Conservation (phyloP, 306 rosid species). For the Neltuma alba region DNA sequence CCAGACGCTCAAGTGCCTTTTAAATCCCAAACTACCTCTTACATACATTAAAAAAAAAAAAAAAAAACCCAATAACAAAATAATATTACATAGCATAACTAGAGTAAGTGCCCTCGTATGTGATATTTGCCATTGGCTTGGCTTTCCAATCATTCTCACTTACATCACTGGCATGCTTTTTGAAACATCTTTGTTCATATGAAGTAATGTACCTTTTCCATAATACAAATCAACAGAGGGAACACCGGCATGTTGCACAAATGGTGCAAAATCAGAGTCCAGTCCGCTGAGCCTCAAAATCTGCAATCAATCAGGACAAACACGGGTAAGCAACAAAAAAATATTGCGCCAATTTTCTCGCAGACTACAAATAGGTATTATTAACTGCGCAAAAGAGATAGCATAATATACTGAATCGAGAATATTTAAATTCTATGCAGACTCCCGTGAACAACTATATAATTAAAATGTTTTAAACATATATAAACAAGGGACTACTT, state of each 20-base stretch:
- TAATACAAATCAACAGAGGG: constrained; percentile 86
- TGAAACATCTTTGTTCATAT: constrained; percentile 13
- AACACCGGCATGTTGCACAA: constrained; percentile 92
- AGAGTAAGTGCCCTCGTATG: constrained; percentile 17
- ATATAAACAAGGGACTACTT: not conserved
- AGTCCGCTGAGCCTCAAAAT: constrained; percentile 75
- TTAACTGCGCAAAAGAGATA: not conserved
- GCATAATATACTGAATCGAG: not conserved
- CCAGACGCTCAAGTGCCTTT: not conserved
- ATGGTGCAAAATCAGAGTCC: constrained; percentile 91
- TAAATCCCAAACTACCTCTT: constrained; percentile 2
- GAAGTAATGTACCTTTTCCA: constrained; percentile 69
- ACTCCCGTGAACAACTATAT: not conserved
- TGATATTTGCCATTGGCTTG: not conserved
- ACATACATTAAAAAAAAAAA: too few relatives aligned
- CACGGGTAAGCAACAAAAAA: constrained; percentile 30
- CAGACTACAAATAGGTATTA: not conserved
- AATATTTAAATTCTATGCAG: not conserved
- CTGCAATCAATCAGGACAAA: constrained; percentile 54
- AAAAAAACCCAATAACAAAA: not conserved
- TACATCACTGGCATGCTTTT: not conserved
- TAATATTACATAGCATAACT: not conserved
- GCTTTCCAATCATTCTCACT: constrained; percentile 13
- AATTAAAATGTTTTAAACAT: not conserved
- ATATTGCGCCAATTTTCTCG: not conserved